A percentile compares a stretch with the other conserved stretches of the same genome.
Evolutionary conservation across 345 rosid genomes (phyloP).

Genomic region (Isatis tinctoria): DNA sequence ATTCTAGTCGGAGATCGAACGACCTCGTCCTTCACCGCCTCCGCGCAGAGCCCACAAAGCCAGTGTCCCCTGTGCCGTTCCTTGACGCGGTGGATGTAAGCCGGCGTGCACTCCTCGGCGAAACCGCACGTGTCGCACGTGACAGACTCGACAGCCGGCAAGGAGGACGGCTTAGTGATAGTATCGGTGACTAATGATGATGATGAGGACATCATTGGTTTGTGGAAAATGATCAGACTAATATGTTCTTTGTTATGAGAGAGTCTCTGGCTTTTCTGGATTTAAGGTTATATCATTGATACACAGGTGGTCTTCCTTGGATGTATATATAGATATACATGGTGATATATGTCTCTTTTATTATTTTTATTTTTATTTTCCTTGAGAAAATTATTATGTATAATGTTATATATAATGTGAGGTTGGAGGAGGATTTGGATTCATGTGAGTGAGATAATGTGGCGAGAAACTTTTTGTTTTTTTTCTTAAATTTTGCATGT

Average conservation of each 20-base stretch:
- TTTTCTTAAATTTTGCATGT: conserved; percentile 29
- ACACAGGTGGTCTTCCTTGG: conserved; percentile 20
- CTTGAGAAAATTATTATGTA: conserved; percentile 12
- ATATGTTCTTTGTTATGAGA: not conserved
- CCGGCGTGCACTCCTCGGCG: conserved; percentile 62
- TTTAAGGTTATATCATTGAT: conserved; percentile 26
- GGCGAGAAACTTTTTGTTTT: conserved; percentile 31
- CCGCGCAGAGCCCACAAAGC: conserved; percentile 77
- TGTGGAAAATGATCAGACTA: not conserved
- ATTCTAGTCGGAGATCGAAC: conserved; percentile 37
- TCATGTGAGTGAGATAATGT: conserved; percentile 32
- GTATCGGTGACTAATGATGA: conserved; percentile 20
- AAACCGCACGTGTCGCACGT: conserved; percentile 74
- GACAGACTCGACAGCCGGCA: conserved; percentile 37
- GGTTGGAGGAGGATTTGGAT: conserved; percentile 32
- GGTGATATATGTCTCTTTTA: conserved; percentile 2
- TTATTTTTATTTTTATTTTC: not conserved
- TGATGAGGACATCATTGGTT: conserved; percentile 18
- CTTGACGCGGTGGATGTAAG: conserved; percentile 49
- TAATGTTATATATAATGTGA: conserved; percentile 26
- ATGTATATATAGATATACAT: conserved; percentile 23
- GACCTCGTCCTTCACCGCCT: conserved; percentile 63
- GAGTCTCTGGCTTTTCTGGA: conserved; percentile 5
- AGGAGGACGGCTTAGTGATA: conserved; percentile 1
- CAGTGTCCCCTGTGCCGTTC: conserved; percentile 57